phyloP scores from a whole-genome alignment of 768 basidiomycete genomes.

The Crucibulum laeve region DNA sequence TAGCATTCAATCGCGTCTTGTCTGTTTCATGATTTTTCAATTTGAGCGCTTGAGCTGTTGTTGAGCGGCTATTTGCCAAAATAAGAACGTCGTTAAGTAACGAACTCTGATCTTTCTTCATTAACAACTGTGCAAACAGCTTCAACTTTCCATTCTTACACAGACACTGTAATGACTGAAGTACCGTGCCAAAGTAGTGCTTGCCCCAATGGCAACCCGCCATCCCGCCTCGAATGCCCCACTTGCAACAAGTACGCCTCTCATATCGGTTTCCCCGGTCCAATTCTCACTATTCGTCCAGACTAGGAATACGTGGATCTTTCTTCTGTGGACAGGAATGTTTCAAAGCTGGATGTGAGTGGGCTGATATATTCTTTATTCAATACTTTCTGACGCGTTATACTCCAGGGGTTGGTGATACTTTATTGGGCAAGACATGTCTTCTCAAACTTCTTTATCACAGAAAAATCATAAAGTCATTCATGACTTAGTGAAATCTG shows the following conservation, averaged over 20 bases:
- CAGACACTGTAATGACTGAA: no score
- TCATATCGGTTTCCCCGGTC: constrained; percentile 4
- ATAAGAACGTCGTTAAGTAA: no score
- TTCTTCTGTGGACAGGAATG: constrained; percentile 95
- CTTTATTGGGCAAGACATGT: neutral
- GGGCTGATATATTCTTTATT: constrained; percentile 7
- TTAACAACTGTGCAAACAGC: no score
- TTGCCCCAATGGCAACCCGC: constrained; percentile 80
- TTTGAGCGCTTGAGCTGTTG: no score
- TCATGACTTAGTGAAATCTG: constrained; percentile 55
- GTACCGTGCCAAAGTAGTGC: constrained; percentile 62
- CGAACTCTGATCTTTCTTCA: no score
- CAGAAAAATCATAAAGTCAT: constrained; percentile 83
- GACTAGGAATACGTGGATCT: constrained; percentile 77
- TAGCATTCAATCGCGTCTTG: no score
- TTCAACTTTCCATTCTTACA: no score
- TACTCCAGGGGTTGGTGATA: constrained; percentile 28
- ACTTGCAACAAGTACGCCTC: constrained; percentile 82
- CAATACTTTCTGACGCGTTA: constrained; percentile 7
- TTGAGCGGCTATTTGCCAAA: no score
- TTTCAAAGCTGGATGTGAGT: constrained; percentile 92
- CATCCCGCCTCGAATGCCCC: constrained; percentile 86
- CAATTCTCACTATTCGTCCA: constrained; percentile 23
- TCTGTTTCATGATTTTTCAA: no score
- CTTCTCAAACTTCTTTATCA: constrained; percentile 1